Percentiles rank a stretch among this genome's conserved stretches.
These are phyloP conservation scores for Kazachstania sp. DNA, from an alignment of 1,139 yeast genomes.

Conservation along the genomic window DNA sequence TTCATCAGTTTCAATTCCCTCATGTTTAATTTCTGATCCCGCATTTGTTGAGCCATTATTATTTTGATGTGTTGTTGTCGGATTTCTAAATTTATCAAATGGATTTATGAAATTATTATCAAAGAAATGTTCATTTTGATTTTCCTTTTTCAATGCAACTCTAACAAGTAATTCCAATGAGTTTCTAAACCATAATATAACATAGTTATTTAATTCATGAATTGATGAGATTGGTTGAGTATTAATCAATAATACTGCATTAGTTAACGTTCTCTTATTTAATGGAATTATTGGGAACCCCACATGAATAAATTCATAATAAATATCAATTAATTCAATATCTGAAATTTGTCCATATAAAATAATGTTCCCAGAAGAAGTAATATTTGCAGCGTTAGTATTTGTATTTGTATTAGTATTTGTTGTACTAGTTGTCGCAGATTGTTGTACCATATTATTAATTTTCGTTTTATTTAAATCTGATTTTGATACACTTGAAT, in stretches of 20 bases:
- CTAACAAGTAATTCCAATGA: slow-evolving; percentile 41
- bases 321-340: slow-evolving; percentile 32
- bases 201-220: slow-evolving; percentile 35
- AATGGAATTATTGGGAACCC: slow-evolving; percentile 53
- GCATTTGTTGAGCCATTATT: background rate
- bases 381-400: background rate
- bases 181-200: slow-evolving; percentile 44
- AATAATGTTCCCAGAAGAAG: slow-evolving; percentile 4
- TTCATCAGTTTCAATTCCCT: background rate
- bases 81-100: background rate
- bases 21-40: background rate
- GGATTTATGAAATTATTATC: slow-evolving; percentile 10
- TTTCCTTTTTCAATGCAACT: slow-evolving; percentile 33
- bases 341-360: slow-evolving; percentile 27
- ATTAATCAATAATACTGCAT: slow-evolving; percentile 30
- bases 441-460: background rate
- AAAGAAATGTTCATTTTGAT: slow-evolving; percentile 11
- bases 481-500: background rate
- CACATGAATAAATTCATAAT: slow-evolving; percentile 47
- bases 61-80: background rate
- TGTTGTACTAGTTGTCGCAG: background rate
- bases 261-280: slow-evolving; percentile 34
- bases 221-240: slow-evolving; percentile 31
- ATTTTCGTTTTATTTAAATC: background rate
- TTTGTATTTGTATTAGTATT: background rate